Evolutionary conservation across 78 protist genomes (phyloP), one percentile per base, ranked within the genome.

Genomic region (Creolimax fragrantissima): DNA sequence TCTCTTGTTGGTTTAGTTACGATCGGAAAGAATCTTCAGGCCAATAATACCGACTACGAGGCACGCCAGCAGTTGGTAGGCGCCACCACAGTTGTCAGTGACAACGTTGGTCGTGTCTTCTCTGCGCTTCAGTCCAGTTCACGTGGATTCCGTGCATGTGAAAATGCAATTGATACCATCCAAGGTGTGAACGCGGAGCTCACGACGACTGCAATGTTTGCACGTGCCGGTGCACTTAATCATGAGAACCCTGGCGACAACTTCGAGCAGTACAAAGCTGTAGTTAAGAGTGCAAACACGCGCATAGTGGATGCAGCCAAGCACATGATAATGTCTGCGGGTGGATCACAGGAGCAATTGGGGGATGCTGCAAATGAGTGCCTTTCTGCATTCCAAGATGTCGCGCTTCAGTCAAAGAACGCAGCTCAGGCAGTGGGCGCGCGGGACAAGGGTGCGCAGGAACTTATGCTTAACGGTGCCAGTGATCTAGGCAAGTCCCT

Each of bases 151-250:
- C 42, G 7, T 41, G 93, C 85, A 3, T 91, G 93, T 66, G 44
- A 74, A 36, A 3, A 2, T 2, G 88, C 93, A 3, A 2, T 17
- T 3, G 35, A 2, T 11, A 36, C 37, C 11, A n/a, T 91, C 11
- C 44, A 39, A 5, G 44, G 4, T 41, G 24, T 41, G n/a, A 5
- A 58, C n/a, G 47, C 36, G 4, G 93, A 91, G 84, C 74, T 91
- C 36, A 84, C 66, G 24, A 91, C 93, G 5, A 45, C 81, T 67
- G 47, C 66, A 11, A 44, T 91, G 90, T 91, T 91, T 44, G 93
- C 93, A 44, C 3, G 45, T 2, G 83, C 90, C 6, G 93, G 93
- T 58, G 2, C 81, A 43, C 90, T 91, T 11, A 36, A 4, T 7
- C 41, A 44, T 32, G 66, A 44, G n/a, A 88, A 41, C 81, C 36